These are phyloP conservation scores for Aspergillus sp. DNA, from an alignment of 2,329 filamentous ascomycete genomes.

Conservation along the genomic window DNA sequence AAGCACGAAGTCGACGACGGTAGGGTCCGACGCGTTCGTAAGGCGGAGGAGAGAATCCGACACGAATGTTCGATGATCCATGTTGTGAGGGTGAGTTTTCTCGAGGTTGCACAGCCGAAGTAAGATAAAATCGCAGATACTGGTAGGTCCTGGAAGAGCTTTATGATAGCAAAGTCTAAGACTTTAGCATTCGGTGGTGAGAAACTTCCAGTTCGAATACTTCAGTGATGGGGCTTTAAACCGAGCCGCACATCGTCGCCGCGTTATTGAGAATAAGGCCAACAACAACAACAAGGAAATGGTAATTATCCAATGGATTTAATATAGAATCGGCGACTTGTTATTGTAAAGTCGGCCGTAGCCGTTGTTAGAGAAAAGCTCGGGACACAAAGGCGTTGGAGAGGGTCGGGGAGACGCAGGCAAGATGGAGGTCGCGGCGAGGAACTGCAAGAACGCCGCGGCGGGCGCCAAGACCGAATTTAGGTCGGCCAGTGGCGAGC, in stretches of 20 bases:
- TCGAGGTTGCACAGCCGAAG: not conserved
- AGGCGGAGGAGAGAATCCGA: constrained; percentile 56
- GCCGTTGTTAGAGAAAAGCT: not conserved
- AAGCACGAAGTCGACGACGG: constrained; percentile 59
- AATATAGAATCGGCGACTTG: not conserved
- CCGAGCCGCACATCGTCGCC: not conserved
- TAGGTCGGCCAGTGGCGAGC: not conserved
- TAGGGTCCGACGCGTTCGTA: constrained; percentile 57
- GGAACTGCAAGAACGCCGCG: not conserved
- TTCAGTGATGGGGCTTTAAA: not conserved
- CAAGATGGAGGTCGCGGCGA: not conserved
- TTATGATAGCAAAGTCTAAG: not conserved
- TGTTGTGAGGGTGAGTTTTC: constrained; percentile 13
- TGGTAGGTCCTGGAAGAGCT: too few relatives aligned
- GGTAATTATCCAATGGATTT: not conserved
- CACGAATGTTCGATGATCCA: constrained; percentile 46
- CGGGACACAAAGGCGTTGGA: too few relatives aligned
- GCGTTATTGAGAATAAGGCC: not conserved
- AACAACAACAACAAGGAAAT: not conserved
- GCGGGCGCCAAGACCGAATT: not conserved
- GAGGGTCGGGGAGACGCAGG: too few relatives aligned
- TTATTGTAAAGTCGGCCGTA: not conserved
- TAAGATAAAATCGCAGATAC: not conserved
- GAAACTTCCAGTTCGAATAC: not conserved
- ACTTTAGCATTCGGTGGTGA: not conserved